These are phyloP conservation scores for Pulveroboletus sp. DNA, from an alignment of 768 basidiomycete genomes.

Conservation along the genomic window DNA sequence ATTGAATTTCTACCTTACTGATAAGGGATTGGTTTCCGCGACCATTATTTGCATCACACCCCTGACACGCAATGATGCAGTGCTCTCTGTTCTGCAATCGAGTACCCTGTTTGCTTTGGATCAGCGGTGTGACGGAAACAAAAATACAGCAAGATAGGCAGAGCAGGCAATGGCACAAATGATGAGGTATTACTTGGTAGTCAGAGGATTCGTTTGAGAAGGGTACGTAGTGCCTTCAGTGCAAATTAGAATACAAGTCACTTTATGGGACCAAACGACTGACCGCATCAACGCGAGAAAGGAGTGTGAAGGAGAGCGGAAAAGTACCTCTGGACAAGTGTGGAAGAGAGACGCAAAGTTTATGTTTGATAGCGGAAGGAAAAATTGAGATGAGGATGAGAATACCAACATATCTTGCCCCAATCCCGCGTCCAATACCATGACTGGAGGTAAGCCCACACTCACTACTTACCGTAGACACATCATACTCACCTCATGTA, in stretches of 20 bases:
- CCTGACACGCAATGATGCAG: constrained; percentile 36
- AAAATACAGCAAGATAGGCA: constrained; percentile 22
- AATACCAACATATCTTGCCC: too few relatives aligned
- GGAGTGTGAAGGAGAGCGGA: constrained; percentile 7
- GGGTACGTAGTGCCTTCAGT: constrained; percentile 15
- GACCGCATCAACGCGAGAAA: neutral
- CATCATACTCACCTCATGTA: too few relatives aligned
- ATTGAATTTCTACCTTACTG: constrained; percentile 9
- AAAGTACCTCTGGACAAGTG: neutral
- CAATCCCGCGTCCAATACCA: too few relatives aligned
- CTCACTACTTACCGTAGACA: too few relatives aligned
- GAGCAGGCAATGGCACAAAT: constrained; percentile 36
- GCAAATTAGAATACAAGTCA: neutral
- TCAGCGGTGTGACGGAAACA: constrained; percentile 37
- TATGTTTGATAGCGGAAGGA: neutral
- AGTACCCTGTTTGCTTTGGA: constrained; percentile 35
- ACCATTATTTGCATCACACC: constrained; percentile 4
- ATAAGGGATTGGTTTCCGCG: neutral
- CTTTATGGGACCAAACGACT: neutral
- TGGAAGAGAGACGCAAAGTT: neutral
- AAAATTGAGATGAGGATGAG: too few relatives aligned
- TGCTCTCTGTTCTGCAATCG: constrained; percentile 32
- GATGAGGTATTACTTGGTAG: constrained; percentile 34
- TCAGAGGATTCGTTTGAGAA: constrained; percentile 1
- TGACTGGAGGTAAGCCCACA: too few relatives aligned